Percentiles rank a stretch among this genome's conserved stretches.
Conservation (phyloP, 1,284 basidiomycete genomes). For the Bondarzewia mesenterica region DNA sequence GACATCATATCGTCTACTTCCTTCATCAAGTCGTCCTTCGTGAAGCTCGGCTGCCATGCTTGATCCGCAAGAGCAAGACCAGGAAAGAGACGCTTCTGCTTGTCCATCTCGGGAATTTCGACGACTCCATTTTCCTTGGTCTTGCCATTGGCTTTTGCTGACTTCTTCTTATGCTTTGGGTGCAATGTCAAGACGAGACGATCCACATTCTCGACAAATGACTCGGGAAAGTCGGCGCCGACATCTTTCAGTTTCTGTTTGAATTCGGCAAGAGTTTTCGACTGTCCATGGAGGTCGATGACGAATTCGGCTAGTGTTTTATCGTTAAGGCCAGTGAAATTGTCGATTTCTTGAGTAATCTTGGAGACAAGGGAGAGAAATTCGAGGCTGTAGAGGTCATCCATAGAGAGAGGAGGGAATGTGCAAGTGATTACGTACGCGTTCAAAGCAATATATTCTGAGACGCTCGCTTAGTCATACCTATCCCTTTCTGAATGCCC, state of each 20-base stretch:
- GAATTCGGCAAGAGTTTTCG: conserved; percentile 73
- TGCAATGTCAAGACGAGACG: conserved; percentile 92
- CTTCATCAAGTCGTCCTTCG: conserved; percentile 64
- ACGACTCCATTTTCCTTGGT: conserved; percentile 23
- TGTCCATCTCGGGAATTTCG: conserved; percentile 55
- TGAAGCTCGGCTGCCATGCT: conserved; percentile 44
- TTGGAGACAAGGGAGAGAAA: conserved; percentile 82
- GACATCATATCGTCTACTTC: conserved; percentile 87
- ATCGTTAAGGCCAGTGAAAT: conserved; percentile 79
- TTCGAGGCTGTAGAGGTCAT: conserved; percentile 85
- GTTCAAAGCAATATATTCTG: no score
- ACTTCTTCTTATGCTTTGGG: conserved; percentile 88
- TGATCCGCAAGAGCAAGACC: conserved; percentile 83
- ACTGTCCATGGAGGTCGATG: conserved; percentile 84
- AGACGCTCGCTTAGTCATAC: background rate
- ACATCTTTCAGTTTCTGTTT: conserved; percentile 74
- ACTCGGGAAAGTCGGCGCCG: conserved; percentile 84
- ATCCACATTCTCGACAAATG: conserved; percentile 89
- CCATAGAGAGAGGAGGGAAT: conserved; percentile 30
- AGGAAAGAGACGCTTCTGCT: conserved; percentile 82
- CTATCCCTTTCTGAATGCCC: conserved; percentile 39
- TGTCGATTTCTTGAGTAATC: conserved; percentile 87
- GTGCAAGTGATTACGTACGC: background rate
- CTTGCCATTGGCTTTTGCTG: conserved; percentile 33
- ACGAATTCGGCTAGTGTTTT: conserved; percentile 94